Conservation (phyloP, 106 monocot species). For the Platanthera zijinensis region DNA sequence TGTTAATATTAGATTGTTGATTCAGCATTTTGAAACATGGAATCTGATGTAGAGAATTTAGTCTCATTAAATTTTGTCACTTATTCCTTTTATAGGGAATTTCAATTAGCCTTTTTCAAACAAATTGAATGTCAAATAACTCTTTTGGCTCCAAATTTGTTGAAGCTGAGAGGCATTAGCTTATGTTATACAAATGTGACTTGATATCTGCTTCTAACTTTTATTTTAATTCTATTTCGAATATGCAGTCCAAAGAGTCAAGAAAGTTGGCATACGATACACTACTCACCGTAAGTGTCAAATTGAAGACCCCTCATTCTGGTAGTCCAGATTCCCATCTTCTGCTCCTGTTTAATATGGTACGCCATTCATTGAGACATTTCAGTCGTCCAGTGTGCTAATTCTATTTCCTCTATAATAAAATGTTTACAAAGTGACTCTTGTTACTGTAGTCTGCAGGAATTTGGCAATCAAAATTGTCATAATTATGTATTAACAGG, state of each 20-base stretch:
- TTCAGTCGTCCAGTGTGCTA: neutral
- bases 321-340: conserved; percentile 30
- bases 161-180: neutral
- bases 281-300: conserved; percentile 41
- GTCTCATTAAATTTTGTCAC: neutral
- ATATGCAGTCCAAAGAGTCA: conserved; percentile 67
- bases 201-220: neutral
- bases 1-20: neutral
- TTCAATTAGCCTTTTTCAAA: neutral
- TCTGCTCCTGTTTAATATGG: conserved; percentile 68
- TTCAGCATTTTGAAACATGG: neutral
- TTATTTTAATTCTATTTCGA: neutral
- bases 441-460: neutral
- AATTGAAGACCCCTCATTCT: conserved; percentile 44
- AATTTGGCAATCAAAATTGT: neutral
- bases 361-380: conserved; percentile 10
- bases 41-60: neutral
- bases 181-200: neutral
- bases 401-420: neutral
- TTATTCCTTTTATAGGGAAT: neutral
- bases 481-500: neutral
- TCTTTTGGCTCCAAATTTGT: neutral
- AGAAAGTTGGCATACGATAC: conserved; percentile 78
- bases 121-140: neutral
- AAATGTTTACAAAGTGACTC: neutral